Percentiles rank a stretch among this genome's conserved stretches.
Conservation (phyloP, 2,329 filamentous ascomycete genomes). For the Penicillium sp. region DNA sequence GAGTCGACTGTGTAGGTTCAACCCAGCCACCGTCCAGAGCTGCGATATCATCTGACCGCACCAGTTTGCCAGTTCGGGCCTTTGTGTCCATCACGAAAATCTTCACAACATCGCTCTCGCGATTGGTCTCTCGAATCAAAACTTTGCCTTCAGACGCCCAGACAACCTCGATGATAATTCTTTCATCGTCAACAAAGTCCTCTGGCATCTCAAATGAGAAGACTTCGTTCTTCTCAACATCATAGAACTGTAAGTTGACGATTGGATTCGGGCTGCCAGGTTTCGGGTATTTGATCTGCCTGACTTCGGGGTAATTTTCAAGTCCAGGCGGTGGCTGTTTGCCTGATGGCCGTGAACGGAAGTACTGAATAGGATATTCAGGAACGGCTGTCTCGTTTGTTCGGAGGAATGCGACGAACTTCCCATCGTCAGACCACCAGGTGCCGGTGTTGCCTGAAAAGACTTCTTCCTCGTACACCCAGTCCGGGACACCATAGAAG, state of each 20-base stretch:
- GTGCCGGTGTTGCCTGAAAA: slow-evolving; percentile 76
- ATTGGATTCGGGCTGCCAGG: slow-evolving; percentile 89
- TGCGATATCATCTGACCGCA: slow-evolving; percentile 75
- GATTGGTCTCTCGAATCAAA: slow-evolving; percentile 86
- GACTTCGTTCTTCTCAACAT: slow-evolving; percentile 70
- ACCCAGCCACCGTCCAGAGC: slow-evolving; percentile 96
- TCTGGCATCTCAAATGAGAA: slow-evolving; percentile 76
- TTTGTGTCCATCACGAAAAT: slow-evolving; percentile 80
- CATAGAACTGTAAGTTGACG: slow-evolving; percentile 85
- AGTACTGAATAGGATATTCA: slow-evolving; percentile 91
- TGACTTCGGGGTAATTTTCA: slow-evolving; percentile 85
- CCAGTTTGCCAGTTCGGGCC: slow-evolving; percentile 69
- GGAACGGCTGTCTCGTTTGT: slow-evolving; percentile 93
- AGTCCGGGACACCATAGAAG: slow-evolving; percentile 96
- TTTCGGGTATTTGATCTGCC: slow-evolving; percentile 95
- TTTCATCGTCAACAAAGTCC: slow-evolving; percentile 75
- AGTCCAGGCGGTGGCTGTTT: slow-evolving; percentile 64
- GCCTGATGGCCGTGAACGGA: slow-evolving; percentile 80
- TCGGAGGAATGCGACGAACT: slow-evolving; percentile 84
- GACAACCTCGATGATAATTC: slow-evolving; percentile 87
- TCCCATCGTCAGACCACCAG: slow-evolving; percentile 92
- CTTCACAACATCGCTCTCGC: slow-evolving; percentile 87
- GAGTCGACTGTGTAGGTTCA: slow-evolving; percentile 83
- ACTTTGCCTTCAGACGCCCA: slow-evolving; percentile 82
- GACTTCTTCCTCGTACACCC: slow-evolving; percentile 92